Evolutionary conservation across 192 early-diverging fungal genomes (phyloP), one percentile per base, ranked within the genome.

Genomic region (Coemansia sp.): DNA sequence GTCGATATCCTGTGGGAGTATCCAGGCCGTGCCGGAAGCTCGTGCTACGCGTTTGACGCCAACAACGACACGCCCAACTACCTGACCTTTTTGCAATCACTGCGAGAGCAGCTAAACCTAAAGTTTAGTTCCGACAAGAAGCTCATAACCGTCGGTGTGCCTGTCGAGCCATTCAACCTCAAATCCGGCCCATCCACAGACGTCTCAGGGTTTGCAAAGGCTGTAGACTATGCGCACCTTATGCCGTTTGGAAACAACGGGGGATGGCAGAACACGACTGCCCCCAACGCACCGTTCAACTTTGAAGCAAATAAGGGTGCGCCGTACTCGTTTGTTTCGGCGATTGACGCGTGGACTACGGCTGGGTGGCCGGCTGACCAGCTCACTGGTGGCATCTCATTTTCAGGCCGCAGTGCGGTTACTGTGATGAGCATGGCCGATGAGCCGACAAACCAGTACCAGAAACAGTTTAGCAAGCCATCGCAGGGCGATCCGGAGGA

Each of bases 1-100:
- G 63, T 80, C 8, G 89, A 92, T 62, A 81, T 90, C 51, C 88
- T 89, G 56, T 89, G 80, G 86, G 89, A 91, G 64, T 89, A 86
- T 58, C 89, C 83, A 1, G 81, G 82, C 4, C 63, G 77, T 23
- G 32, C 25, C 1, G 81, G 78, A 9, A 45, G 53, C 18, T 38
- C 14, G 0, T 74, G 73, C 51, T 77, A 77, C 32, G 54, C 19
- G 0, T 40, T 82, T 29, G 85, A 87, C 48, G 21, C 23, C 0
- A 63, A 46, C 2, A 83, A 85, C 35, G 91, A 92, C 59, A 72
- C 83, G 14, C 71, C 70, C 1, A 90, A 90, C 69, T 88, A 79
- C 60, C 65, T 85, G 14, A 56, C n/a, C 9, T 71, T 92, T 16
- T 59, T 92, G 19, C 35, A 75, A 54, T 79, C 83, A 18, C 69